phyloP scores from a whole-genome alignment of 495 filamentous ascomycete genomes.

The Trichoderma reesei region DNA sequence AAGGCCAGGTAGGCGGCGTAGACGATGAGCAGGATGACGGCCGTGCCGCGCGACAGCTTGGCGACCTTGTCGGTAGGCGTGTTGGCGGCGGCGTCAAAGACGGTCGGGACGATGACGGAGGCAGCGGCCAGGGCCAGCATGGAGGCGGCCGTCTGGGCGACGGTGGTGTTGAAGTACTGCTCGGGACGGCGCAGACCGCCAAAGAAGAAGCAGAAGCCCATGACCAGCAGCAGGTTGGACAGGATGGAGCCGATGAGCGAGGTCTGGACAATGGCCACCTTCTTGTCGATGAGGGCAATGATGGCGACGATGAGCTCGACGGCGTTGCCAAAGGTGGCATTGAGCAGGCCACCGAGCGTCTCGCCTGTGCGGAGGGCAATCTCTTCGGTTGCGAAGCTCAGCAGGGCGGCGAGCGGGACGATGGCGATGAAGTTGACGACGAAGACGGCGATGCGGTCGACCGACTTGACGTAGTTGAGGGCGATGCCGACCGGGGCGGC shows the following conservation, averaged over 20 bases:
- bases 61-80: constrained; percentile 35
- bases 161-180: constrained; percentile 85
- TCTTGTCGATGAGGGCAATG: constrained; percentile 59
- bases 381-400: constrained; percentile 90
- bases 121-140: constrained; percentile 71
- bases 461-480: constrained; percentile 44
- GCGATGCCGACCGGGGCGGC: constrained; percentile 72
- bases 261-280: constrained; percentile 85
- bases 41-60: constrained; percentile 58
- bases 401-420: constrained; percentile 75
- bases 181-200: constrained; percentile 71
- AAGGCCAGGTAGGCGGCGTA: constrained; percentile 73
- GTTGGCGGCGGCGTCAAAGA: constrained; percentile 49
- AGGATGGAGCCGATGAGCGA: constrained; percentile 86
- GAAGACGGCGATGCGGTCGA: constrained; percentile 56
- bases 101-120: constrained; percentile 79
- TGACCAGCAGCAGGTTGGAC: constrained; percentile 81
- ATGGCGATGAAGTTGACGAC: constrained; percentile 85
- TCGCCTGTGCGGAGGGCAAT: constrained; percentile 75
- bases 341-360: constrained; percentile 75
- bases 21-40: constrained; percentile 65
- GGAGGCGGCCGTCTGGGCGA: constrained; percentile 85
- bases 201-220: constrained; percentile 91
- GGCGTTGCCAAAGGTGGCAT: constrained; percentile 85
- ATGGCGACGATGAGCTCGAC: constrained; percentile 89